Evolutionary conservation across 1,284 basidiomycete genomes (phyloP).

Genomic region (Porodaedalea pini): DNA sequence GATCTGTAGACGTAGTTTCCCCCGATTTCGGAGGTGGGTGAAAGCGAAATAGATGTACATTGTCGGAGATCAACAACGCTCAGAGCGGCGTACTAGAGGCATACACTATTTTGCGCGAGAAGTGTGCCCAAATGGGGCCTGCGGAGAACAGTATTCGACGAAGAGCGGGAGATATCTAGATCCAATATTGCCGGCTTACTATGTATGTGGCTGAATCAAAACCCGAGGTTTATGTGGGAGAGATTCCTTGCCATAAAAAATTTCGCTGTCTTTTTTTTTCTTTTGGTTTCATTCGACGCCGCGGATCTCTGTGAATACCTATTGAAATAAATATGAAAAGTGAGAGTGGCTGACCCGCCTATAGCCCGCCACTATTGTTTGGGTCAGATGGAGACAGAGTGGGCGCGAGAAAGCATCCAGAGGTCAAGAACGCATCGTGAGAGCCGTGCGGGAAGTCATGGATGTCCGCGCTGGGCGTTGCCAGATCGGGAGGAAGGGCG

Average conservation of each 20-base stretch:
- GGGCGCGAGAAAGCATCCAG: slow-evolving; percentile 5
- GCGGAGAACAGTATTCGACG: neutral
- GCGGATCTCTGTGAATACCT: neutral
- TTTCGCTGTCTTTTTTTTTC: neutral
- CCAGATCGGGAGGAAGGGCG: neutral
- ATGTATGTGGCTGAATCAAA: neutral
- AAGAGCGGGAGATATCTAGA: neutral
- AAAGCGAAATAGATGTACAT: too few species aligned
- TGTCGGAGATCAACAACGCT: too few species aligned
- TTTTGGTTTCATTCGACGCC: neutral
- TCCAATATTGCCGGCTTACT: neutral
- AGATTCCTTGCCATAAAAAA: too few species aligned
- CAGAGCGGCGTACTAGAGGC: neutral
- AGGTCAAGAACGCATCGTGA: neutral
- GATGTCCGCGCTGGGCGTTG: neutral
- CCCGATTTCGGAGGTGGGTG: too few species aligned
- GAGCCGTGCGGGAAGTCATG: too few species aligned
- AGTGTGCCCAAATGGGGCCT: neutral
- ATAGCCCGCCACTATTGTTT: slow-evolving; percentile 18
- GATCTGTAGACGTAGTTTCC: too few species aligned
- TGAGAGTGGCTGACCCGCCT: neutral
- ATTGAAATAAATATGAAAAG: too few species aligned
- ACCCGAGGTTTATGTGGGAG: neutral
- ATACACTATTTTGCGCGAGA: neutral
- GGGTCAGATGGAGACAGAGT: slow-evolving; percentile 5